Evolutionary conservation across 116 monocot species (phyloP).

Genomic region (Posidonia oceanica): DNA sequence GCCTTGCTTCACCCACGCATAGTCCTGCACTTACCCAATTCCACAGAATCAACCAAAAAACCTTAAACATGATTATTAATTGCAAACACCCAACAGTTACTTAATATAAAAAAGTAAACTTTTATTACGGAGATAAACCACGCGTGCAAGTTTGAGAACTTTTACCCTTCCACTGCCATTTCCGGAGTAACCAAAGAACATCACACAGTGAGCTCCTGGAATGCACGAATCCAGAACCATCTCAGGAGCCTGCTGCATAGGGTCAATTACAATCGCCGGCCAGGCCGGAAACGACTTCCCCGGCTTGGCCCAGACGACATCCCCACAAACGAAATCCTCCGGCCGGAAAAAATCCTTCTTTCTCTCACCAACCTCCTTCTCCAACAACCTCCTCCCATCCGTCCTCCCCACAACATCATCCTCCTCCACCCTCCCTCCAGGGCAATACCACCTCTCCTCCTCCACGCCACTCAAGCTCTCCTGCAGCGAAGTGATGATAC

Average conservation of each 20-base stretch:
- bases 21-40: slow-evolving; percentile 47
- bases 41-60: background rate
- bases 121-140: too few species aligned
- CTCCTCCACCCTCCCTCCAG: background rate
- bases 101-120: too few species aligned
- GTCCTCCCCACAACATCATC: background rate
- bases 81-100: too few species aligned
- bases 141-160: background rate
- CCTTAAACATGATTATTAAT: too few species aligned
- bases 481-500: slow-evolving; percentile 31
- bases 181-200: slow-evolving; percentile 76
- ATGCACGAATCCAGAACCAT: slow-evolving; percentile 49
- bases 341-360: slow-evolving; percentile 39
- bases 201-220: slow-evolving; percentile 63
- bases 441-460: background rate
- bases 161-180: slow-evolving; percentile 53
- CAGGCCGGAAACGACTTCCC: slow-evolving; percentile 72
- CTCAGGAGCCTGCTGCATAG: slow-evolving; percentile 53
- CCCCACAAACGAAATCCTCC: slow-evolving; percentile 62
- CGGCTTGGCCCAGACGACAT: slow-evolving; percentile 74
- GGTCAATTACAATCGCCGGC: slow-evolving; percentile 85
- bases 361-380: slow-evolving; percentile 9
- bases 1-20: slow-evolving; percentile 92
- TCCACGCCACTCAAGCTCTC: slow-evolving; percentile 5
- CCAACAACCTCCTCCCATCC: slow-evolving; percentile 1